Base-by-base conservation (phyloP, 352 stramenopile species). In the Lagenidium giganteum region DNA sequence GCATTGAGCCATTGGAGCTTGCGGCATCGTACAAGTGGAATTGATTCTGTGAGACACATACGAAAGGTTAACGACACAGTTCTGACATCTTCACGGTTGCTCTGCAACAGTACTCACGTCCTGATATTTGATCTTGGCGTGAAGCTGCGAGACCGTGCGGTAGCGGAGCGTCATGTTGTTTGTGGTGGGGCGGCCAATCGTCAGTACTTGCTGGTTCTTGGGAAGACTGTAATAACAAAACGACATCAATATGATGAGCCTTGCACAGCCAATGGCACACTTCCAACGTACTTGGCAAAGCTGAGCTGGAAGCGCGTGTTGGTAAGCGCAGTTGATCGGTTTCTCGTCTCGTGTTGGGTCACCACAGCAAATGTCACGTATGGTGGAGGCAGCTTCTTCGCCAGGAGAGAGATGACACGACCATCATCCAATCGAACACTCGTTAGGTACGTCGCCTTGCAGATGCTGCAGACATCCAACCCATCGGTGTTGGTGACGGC, bases 301-400 rank as follows among this genome's bases (percentile, higher is more conserved):
- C 73, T 90, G 23, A 95, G 64, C 51, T 93, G 83, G 57, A 93
- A 95, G 24, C 83, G 79, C 25, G 83, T 95, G 54, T 88, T 92
- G n/a, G 87, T 93, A 3, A 95, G 64, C 16, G 68, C 67, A 1
- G 72, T 83, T 13, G 72, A 78, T n/a, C 69, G 72, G 50, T 80
- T 83, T 23, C 73, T 48, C 5, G 70, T 88, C 47, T 92, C 79
- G 48, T 92, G 81, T 52, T 86, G 76, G 22, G 81, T 93, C 29
- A 93, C 81, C 20, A 93, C 81, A 25, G 82, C 78, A 42, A 93
- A 93, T 25, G 79, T 92, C 37, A 93, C 83, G 38, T 90, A 93
- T 3, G 81, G 81, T 7, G 81, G 81, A 4, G 74, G 62, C 43
- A 93, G 47, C 26, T 86, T 85, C 48, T 83, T 81, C 21, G 73